Conservation (phyloP, 768 basidiomycete genomes). For the Tulasnella sp. region DNA sequence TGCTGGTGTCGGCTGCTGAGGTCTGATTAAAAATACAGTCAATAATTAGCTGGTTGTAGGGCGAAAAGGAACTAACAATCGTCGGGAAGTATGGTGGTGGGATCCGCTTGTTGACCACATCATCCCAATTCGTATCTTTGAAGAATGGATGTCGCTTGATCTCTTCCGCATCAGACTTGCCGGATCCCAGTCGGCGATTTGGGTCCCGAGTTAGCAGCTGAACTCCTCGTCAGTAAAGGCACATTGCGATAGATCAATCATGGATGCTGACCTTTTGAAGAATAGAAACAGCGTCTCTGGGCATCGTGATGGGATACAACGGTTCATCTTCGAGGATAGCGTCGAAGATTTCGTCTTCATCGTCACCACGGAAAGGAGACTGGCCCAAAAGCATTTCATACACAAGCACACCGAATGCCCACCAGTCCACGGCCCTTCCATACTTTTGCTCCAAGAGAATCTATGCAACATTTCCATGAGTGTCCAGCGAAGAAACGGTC, state of each 20-base stretch:
- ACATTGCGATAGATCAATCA: background rate
- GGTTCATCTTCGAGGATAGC: conserved; percentile 98
- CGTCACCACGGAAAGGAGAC: conserved; percentile 98
- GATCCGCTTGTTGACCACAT: conserved; percentile 93
- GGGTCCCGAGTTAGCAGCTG: conserved; percentile 92
- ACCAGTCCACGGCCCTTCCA: conserved; percentile 98
- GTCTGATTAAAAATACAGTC: conserved; percentile 18
- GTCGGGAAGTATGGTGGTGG: conserved; percentile 96
- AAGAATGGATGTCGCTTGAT: conserved; percentile 98
- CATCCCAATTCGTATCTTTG: conserved; percentile 95
- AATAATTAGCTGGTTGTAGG: background rate
- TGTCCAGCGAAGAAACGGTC: background rate
- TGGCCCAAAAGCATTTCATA: conserved; percentile 99
- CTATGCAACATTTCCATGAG: conserved; percentile 31
- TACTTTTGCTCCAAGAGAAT: conserved; percentile 99
- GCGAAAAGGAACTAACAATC: conserved; percentile 47
- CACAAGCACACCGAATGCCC: conserved; percentile 97
- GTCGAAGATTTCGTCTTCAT: conserved; percentile 99
- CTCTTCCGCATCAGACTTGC: conserved; percentile 87
- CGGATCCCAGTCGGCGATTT: conserved; percentile 76
- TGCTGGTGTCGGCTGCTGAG: conserved; percentile 32
- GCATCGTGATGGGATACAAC: conserved; percentile 98
- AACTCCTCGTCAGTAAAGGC: background rate
- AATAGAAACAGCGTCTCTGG: conserved; percentile 89
- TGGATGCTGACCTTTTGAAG: conserved; percentile 62